These are phyloP conservation scores for Myriosclerotinia scirpicola DNA, from an alignment of 2,329 filamentous ascomycete genomes.

Conservation along the genomic window DNA sequence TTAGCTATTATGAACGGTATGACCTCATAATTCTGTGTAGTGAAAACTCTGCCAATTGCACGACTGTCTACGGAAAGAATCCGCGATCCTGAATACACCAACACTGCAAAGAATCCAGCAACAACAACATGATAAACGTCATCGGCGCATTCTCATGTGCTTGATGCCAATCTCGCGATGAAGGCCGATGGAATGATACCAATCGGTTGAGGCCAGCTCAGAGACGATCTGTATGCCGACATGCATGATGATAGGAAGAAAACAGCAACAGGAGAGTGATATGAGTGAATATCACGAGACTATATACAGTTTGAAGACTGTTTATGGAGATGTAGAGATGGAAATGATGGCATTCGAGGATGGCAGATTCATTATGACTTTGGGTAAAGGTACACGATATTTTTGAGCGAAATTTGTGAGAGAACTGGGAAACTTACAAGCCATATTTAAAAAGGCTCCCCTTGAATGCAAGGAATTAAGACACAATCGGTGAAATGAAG, in stretches of 20 bases:
- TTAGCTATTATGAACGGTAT: slow-evolving; percentile 44
- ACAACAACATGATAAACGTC: slow-evolving; percentile 26
- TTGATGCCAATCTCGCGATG: slow-evolving; percentile 29
- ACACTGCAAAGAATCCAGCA: slow-evolving; percentile 25
- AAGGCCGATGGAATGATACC: slow-evolving; percentile 36
- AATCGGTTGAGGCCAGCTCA: slow-evolving; percentile 32
- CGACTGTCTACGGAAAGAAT: slow-evolving; percentile 29
- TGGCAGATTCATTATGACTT: slow-evolving; percentile 35
- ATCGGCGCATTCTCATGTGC: slow-evolving; percentile 38
- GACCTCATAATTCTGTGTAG: slow-evolving; percentile 28
- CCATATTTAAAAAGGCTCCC: slow-evolving; percentile 41
- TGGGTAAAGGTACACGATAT: slow-evolving; percentile 22
- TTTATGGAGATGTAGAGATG: slow-evolving; percentile 28
- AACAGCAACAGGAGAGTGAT: slow-evolving; percentile 16
- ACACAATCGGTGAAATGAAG: slow-evolving; percentile 28
- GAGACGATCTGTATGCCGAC: slow-evolving; percentile 26
- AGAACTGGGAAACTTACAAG: slow-evolving; percentile 42
- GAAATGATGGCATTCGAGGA: slow-evolving; percentile 24
- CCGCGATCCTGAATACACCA: slow-evolving; percentile 33
- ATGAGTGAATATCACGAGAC: slow-evolving; percentile 15
- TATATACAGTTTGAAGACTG: slow-evolving; percentile 25
- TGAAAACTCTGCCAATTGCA: slow-evolving; percentile 30
- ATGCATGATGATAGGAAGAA: slow-evolving; percentile 9
- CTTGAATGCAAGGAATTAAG: slow-evolving; percentile 28
- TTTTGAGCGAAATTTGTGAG: slow-evolving; percentile 22